Evolutionary conservation across 164 flowering plant species (phyloP), one percentile per base, ranked within the genome.

Genomic region (Cinnamomum micranthum): DNA sequence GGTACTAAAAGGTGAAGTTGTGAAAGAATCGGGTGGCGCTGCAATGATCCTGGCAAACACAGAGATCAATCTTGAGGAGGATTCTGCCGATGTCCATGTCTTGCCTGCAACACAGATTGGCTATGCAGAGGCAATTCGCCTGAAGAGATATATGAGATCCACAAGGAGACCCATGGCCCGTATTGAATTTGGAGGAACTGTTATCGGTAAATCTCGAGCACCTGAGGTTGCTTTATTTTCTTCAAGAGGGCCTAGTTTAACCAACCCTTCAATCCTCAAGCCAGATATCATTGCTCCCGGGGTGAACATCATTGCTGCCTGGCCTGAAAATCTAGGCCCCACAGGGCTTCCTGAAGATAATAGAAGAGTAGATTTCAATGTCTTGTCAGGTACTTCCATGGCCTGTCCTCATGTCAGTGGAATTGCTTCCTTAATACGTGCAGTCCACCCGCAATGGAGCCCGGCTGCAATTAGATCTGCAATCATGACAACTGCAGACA

Each of bases 321-420:
- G 98, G 98, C 98, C 99, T 10, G 90, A 86, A 75, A 95, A 93
- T 79, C 68, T 93, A 28, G 98, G 96, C 12, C 97, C 99, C 13
- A 82, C 86, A 3, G 91, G 90, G 69, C 93, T 95, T 68, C 92
- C 88, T 1, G 91, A 86, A 77, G 99, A 93, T 85, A 27, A 85
- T 35, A 85, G 99, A 78, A 91, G 88, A 74, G 92, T 82, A 60
- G 86, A 92, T 76, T 95, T 92, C 89, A 87, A 88, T 1, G 90
- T 92, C 79, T 80, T 95, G 92, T 93, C 98, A 0, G 98, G 99
- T 17, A 95, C 99, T 50, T 95, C 99, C 75, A 95, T 95, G 99
- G 85, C 99, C 19, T 95, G 97, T 76, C 99, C 99, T 9, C 99
- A 95, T 77, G 89, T 86, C 74, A 87, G 95, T 77, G 98, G 99